Conservation (phyloP, 306 rosid species). For the Senna siamea region DNA sequence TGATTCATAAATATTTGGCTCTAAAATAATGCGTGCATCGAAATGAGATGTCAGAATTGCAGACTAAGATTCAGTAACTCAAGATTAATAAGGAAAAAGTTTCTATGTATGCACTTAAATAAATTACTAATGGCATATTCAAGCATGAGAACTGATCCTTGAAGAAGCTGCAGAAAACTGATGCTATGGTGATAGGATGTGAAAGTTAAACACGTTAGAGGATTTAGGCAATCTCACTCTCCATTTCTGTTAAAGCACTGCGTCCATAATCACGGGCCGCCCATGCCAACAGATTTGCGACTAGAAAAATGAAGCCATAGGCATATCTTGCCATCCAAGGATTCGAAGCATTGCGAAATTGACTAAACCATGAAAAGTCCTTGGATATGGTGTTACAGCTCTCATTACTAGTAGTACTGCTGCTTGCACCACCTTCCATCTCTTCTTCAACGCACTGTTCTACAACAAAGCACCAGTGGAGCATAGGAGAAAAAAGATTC, state of each 20-base stretch:
- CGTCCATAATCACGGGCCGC: slow-evolving; percentile 89
- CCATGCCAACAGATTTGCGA: slow-evolving; percentile 85
- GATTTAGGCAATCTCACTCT: slow-evolving; percentile 62
- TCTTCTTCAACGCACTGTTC: slow-evolving; percentile 41
- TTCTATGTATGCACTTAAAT: not conserved
- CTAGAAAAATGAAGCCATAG: slow-evolving; percentile 77
- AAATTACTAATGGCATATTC: slow-evolving; percentile 18
- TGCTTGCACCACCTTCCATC: slow-evolving; percentile 62
- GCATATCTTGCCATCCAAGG: slow-evolving; percentile 99
- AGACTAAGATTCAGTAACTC: not conserved
- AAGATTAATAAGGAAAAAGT: not conserved
- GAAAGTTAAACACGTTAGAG: slow-evolving; percentile 20
- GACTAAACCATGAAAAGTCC: slow-evolving; percentile 64
- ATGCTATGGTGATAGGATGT: slow-evolving; percentile 17
- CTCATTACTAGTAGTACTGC: slow-evolving; percentile 38
- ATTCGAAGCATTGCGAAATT: slow-evolving; percentile 85
- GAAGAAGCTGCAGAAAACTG: slow-evolving; percentile 20
- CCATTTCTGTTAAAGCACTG: slow-evolving; percentile 75
- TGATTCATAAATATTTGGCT: not conserved
- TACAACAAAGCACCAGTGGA: slow-evolving; percentile 33
- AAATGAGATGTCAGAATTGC: slow-evolving; percentile 23
- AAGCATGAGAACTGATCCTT: not conserved
- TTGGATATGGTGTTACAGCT: slow-evolving; percentile 39
- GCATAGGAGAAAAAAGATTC: slow-evolving; percentile 29
- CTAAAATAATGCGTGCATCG: slow-evolving; percentile 18